These are phyloP conservation scores for Metschnikowia colocasiae DNA, from an alignment of 805 yeast species.

Conservation along the genomic window DNA sequence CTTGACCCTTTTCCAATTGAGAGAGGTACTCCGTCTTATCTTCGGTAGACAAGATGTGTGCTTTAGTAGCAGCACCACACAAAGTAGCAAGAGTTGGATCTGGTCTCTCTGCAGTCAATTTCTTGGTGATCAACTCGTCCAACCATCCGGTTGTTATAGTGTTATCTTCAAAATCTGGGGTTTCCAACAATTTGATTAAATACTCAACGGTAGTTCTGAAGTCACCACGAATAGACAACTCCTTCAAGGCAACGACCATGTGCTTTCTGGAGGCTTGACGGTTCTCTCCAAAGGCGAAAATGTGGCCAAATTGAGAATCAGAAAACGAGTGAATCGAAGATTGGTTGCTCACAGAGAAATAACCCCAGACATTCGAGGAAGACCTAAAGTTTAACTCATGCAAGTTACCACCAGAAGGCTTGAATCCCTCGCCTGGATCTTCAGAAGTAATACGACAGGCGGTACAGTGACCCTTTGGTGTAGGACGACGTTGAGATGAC, in stretches of 20 bases:
- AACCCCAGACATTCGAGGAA: conserved; percentile 98
- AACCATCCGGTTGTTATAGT: conserved; percentile 99
- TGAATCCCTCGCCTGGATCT: conserved; percentile 99
- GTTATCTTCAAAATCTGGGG: conserved; percentile 94
- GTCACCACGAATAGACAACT: conserved; percentile 95
- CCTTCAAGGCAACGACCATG: conserved; percentile 98
- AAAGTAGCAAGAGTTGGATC: conserved; percentile 86
- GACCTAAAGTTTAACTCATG: conserved; percentile 97
- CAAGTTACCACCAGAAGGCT: conserved; percentile 95
- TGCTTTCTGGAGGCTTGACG: conserved; percentile 97
- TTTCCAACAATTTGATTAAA: conserved; percentile 88
- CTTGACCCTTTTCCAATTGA: conserved; percentile 94
- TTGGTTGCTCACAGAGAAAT: conserved; percentile 93
- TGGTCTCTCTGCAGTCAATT: conserved; percentile 95
- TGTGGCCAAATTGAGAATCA: conserved; percentile 98
- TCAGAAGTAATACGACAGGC: conserved; percentile 99
- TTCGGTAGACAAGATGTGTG: conserved; percentile 73
- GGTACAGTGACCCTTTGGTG: conserved; percentile 97
- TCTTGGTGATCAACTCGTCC: conserved; percentile 90
- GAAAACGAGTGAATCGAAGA: conserved; percentile 97
- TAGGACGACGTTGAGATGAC: conserved; percentile 83
- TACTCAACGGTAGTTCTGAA: conserved; percentile 98
- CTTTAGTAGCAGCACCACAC: conserved; percentile 98
- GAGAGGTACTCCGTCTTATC: conserved; percentile 64
- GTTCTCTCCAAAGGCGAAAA: conserved; percentile 97